Percentiles rank a stretch among this genome's conserved stretches.
Evolutionary conservation across 495 filamentous ascomycete genomes (phyloP).

Genomic region (Podospora pseudoanserina): DNA sequence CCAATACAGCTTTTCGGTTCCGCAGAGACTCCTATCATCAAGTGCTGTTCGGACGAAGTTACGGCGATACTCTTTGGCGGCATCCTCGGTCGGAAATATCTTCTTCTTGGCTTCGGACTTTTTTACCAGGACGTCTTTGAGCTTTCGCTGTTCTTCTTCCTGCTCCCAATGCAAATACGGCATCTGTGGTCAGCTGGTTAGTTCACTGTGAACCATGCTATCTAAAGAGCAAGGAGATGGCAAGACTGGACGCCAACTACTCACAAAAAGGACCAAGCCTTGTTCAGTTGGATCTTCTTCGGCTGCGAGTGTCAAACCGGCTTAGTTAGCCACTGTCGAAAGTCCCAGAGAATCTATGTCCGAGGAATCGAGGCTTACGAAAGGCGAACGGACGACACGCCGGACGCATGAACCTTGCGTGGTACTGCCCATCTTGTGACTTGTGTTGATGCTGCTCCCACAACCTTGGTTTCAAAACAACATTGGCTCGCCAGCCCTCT

Average conservation of each 20-base stretch:
- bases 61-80: too few species aligned
- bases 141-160: background rate
- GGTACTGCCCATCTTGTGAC: background rate
- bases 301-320: too few species aligned
- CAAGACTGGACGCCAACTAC: too few species aligned
- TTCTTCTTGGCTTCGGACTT: background rate
- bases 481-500: background rate
- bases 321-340: too few species aligned
- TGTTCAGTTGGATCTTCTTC: too few species aligned
- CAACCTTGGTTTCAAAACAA: background rate
- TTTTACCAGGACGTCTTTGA: background rate
- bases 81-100: too few species aligned
- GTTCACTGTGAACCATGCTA: too few species aligned
- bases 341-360: too few species aligned
- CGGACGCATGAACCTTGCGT: background rate
- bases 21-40: background rate
- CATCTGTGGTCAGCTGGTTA: background rate
- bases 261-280: too few species aligned
- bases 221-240: too few species aligned
- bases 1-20: background rate
- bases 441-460: constrained; percentile 3
- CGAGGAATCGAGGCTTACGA: background rate
- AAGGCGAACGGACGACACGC: background rate
- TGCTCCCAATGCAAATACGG: background rate
- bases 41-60: background rate